phyloP scores from a whole-genome alignment of 2,329 filamentous ascomycete genomes.

The Elsinoe ampelina region DNA sequence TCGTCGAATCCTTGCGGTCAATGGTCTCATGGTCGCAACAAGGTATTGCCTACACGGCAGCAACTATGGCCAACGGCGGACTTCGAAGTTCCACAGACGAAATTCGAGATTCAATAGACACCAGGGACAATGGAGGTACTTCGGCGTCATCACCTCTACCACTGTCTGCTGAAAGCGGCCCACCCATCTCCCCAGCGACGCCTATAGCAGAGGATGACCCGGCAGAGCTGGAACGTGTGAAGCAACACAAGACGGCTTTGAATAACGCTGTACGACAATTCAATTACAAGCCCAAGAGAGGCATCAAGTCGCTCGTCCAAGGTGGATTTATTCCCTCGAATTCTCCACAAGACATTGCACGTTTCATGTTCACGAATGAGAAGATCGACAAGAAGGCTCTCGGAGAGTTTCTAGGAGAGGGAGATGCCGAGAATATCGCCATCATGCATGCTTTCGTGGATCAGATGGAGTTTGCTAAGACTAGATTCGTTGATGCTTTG shows the following conservation, averaged over 20 bases:
- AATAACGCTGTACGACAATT: slow-evolving; percentile 83
- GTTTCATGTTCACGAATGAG: slow-evolving; percentile 72
- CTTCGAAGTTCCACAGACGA: slow-evolving; percentile 49
- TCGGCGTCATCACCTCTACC: slow-evolving; percentile 39
- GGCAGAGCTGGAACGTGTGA: slow-evolving; percentile 86
- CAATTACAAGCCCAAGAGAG: slow-evolving; percentile 96
- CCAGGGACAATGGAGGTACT: slow-evolving; percentile 43
- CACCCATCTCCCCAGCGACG: slow-evolving; percentile 39
- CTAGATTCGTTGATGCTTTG: slow-evolving; percentile 84
- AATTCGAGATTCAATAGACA: slow-evolving; percentile 69
- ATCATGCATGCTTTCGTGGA: slow-evolving; percentile 99
- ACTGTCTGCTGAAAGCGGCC: slow-evolving; percentile 28
- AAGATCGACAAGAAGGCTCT: slow-evolving; percentile 83
- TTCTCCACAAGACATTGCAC: slow-evolving; percentile 70
- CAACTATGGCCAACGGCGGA: slow-evolving; percentile 28
- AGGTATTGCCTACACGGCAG: slow-evolving; percentile 42
- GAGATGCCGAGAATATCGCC: slow-evolving; percentile 83
- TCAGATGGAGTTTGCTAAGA: slow-evolving; percentile 83
- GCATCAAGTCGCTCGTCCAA: slow-evolving; percentile 71
- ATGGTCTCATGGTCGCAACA: slow-evolving; percentile 89
- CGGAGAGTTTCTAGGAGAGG: slow-evolving; percentile 90
- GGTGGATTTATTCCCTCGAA: slow-evolving; percentile 82
- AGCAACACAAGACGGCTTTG: slow-evolving; percentile 85
- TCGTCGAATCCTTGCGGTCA: slow-evolving; percentile 82
- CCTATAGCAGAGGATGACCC: slow-evolving; percentile 70